Base-by-base conservation (phyloP, 768 basidiomycete species). In the Trametes cubensis region DNA sequence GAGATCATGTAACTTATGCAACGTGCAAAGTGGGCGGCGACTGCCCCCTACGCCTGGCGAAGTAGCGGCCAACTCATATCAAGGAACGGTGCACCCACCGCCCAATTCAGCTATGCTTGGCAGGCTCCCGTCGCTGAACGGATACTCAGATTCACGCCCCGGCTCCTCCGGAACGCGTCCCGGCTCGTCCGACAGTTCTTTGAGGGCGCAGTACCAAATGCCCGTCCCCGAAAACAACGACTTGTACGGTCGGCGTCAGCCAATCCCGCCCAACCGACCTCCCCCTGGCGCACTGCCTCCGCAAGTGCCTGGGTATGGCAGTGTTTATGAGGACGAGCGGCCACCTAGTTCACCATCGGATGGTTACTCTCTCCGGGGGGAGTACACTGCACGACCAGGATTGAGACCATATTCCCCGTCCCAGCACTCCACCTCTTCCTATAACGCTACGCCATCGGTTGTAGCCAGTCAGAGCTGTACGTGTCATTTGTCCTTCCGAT, bases 261-360 rank as follows among this genome's bases (percentile, higher is more conserved):
- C 56, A 23, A 18, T 48, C 6, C 21, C 61, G 18, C 11, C 49
- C 20, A 58, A 41, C 23, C 64, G 59, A 17, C 70, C 71, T 28
- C 70, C 74, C 4, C 54, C 69, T 20, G 70, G 71, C 57, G 72
- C 72, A 15, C 62, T 66, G 60, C 67, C 71, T n/a, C 67, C 73
- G 18, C 63, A 61, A 38, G 66, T 72, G 21, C 72, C 73, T 38
- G 69, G 71, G 6, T 64, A 68, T 49, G 39, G 44, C 54, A 52
- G 46, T 49, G 26, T 51, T 13, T 52, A 63, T 38, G 67, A 66
- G 17, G 68, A 69, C 10, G 71, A 70, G 15, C 62, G 60, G 4
- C 61, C 63, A 10, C 63, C 64, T n/a, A 63, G 62, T 17, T 67
- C 68, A 3, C 67, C 63, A 17, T 69, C 69, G 10, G 15, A 38